phyloP scores from a whole-genome alignment of 208 protist genomes.

The Trypanosoma melophagium region DNA sequence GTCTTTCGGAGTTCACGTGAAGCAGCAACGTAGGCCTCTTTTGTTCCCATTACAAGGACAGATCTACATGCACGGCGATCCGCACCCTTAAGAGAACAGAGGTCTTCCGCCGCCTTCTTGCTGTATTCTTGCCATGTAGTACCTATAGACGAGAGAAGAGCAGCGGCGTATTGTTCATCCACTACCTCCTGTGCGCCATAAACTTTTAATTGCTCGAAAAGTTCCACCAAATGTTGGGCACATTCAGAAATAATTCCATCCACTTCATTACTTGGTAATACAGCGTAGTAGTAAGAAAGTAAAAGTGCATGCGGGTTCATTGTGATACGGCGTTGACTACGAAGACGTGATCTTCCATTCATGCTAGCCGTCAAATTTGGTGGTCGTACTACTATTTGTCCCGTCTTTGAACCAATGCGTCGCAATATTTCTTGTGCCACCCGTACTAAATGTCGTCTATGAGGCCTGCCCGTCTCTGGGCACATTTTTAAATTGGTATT shows the following conservation, averaged over 20 bases:
- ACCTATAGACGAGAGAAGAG: conserved; percentile 60
- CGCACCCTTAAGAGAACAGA: conserved; percentile 15
- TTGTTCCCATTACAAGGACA: conserved; percentile 51
- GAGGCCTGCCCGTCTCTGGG: conserved; percentile 54
- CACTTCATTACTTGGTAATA: conserved; percentile 26
- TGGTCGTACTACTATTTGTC: conserved; percentile 49
- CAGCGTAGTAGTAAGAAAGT: conserved; percentile 68
- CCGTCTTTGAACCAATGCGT: conserved; percentile 49
- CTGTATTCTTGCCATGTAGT: conserved; percentile 61
- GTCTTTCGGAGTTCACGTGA: conserved; percentile 32
- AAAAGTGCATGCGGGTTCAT: conserved; percentile 78
- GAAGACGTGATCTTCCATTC: conserved; percentile 57
- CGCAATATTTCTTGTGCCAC: conserved; percentile 63
- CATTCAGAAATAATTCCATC: conserved; percentile 46
- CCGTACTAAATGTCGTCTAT: conserved; percentile 62
- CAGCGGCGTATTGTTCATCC: conserved; percentile 37
- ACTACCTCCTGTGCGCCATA: conserved; percentile 43
- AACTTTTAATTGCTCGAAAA: conserved; percentile 51
- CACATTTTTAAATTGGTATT: conserved; percentile 37
- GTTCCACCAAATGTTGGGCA: conserved; percentile 63
- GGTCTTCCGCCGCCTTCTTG: conserved; percentile 15
- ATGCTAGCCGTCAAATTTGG: conserved; percentile 52
- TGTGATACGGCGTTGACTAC: conserved; percentile 53
- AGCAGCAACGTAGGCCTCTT: conserved; percentile 47
- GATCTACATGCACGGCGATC: conserved; percentile 18